phyloP scores from a whole-genome alignment of 2,329 filamentous ascomycete species.

The Aureobasidium subglaciale region DNA sequence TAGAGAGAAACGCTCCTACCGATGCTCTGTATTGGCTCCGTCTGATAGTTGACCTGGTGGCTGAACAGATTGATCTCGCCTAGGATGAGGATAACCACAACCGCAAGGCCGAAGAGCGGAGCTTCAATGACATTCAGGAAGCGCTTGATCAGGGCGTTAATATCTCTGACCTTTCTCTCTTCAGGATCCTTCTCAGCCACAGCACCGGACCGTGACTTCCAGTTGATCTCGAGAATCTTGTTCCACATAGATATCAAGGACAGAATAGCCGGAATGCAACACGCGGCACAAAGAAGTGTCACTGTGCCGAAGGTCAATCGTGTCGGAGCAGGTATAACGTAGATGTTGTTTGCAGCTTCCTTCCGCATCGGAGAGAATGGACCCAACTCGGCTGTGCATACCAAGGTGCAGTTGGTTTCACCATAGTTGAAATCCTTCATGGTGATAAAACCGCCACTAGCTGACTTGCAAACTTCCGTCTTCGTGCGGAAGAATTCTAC shows the following conservation, averaged over 20 bases:
- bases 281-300: conserved; percentile 56
- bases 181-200: conserved; percentile 21
- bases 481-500: conserved; percentile 57
- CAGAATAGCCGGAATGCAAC: conserved; percentile 57
- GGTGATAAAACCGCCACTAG: conserved; percentile 29
- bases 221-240: conserved; percentile 57
- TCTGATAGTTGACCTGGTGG: conserved; percentile 48
- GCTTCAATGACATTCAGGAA: conserved; percentile 45
- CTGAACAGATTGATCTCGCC: conserved; percentile 62
- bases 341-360: conserved; percentile 53
- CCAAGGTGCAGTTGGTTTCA: conserved; percentile 39
- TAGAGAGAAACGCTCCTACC: conserved; percentile 35
- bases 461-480: conserved; percentile 37
- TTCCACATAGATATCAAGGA: conserved; percentile 57
- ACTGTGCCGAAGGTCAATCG: conserved; percentile 52
- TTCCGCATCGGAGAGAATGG: conserved; percentile 51
- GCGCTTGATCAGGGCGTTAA: conserved; percentile 30
- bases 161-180: conserved; percentile 36
- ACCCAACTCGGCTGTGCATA: conserved; percentile 39
- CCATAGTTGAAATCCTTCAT: not conserved
- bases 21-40: conserved; percentile 55
- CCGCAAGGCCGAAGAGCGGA: conserved; percentile 52
- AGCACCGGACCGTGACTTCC: conserved; percentile 41
- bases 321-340: conserved; percentile 53
- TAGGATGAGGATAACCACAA: conserved; percentile 52